Evolutionary conservation across 305 asterid species (phyloP), one percentile per base, ranked within the genome.

Genomic region (Rubia occidens): DNA sequence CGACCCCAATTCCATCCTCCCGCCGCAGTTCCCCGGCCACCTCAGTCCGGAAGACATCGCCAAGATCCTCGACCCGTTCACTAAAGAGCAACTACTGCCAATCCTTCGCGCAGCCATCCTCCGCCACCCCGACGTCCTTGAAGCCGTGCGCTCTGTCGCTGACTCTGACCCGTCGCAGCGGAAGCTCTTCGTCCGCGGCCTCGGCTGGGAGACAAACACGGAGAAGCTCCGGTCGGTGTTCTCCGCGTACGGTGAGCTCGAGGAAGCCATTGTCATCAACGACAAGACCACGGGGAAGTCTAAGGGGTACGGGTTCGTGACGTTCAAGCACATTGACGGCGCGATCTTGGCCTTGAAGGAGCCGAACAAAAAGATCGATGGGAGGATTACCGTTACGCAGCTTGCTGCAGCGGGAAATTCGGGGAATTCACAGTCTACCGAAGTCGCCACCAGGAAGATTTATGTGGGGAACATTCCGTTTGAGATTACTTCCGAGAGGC

Each of bases 171-270:
- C 90, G 18, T 75, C 84, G 11, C 95, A 86, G 78, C 85, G 97
- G 14, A 94, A 94, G 72, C 95, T 90, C 62, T 94, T 94, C 61
- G 85, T 90, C 26, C 97, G 97, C 6, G 98, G 97, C 15, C 95
- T 94, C 8, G 98, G 97, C 2, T 94, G 98, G 98, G 97, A 90
- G 71, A 94, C 97, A 65, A 85, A 89, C 24, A 94, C 98, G 8
- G 98, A 94, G 18, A 90, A 86, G 72, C 90, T 90, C 71, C 87
- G 90, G 15, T 82, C 86, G 40, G 89, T 85, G 6, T 94, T 94
- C 81, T 83, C 96, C 1, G 75, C 75, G 0, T 87, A 72, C 53
- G 98, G 98, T 0, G 97, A 90, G 26, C 84, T 94, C 18, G 98
- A 94, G 32, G 98, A 94, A 66, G 95, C 91, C 5, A 88, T 93